Evolutionary conservation across 2,329 filamentous ascomycete genomes (phyloP).

Genomic region (Claviceps humidiphila): DNA sequence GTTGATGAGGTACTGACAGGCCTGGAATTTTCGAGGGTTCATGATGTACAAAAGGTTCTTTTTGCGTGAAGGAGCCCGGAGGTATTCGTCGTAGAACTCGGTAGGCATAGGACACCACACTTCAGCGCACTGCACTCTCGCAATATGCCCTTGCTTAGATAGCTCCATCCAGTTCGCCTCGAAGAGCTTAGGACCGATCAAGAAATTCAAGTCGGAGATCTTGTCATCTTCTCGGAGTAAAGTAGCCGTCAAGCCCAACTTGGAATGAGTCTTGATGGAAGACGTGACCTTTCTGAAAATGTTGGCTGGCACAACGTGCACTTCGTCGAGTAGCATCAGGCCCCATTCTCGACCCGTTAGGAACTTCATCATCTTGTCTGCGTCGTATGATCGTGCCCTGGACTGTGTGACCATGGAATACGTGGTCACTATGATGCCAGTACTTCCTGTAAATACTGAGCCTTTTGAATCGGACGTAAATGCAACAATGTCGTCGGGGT

Average conservation of each 20-base stretch:
- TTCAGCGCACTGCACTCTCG: constrained; percentile 92
- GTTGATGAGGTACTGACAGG: constrained; percentile 94
- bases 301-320: constrained; percentile 92
- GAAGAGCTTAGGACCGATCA: constrained; percentile 94
- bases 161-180: constrained; percentile 99
- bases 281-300: constrained; percentile 94
- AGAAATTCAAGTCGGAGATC: constrained; percentile 91
- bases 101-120: constrained; percentile 99
- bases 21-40: constrained; percentile 96
- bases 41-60: constrained; percentile 66
- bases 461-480: constrained; percentile 93
- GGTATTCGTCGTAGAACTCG: constrained; percentile 93
- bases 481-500: constrained; percentile 81
- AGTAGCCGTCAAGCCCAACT: constrained; percentile 87
- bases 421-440: constrained; percentile 92
- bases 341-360: constrained; percentile 86
- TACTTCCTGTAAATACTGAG: constrained; percentile 64
- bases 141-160: constrained; percentile 92
- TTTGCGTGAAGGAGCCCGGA: constrained; percentile 47
- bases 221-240: constrained; percentile 95
- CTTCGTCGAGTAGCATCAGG: constrained; percentile 91
- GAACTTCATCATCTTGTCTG: constrained; percentile 96
- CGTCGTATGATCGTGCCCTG: constrained; percentile 76
- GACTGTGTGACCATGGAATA: constrained; percentile 98
- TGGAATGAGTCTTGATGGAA: constrained; percentile 86